These are phyloP conservation scores for Scheffersomyces spartinae DNA, from an alignment of 805 yeast genomes.

Conservation along the genomic window DNA sequence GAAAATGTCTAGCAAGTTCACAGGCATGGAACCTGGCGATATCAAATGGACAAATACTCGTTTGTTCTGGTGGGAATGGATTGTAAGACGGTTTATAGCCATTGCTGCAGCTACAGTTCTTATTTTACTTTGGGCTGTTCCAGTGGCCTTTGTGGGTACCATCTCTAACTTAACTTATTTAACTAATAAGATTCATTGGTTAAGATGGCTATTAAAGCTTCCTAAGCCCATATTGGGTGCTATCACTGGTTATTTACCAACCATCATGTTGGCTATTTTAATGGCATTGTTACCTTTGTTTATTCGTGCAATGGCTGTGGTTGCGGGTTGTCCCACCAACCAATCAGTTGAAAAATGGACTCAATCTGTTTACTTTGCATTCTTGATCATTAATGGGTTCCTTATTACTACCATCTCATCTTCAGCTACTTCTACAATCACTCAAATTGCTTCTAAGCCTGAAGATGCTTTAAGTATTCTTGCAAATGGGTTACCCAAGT, in stretches of 20 bases:
- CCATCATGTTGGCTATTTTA: constrained; percentile 49
- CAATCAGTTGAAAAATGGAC: constrained; percentile 54
- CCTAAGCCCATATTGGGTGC: constrained; percentile 48
- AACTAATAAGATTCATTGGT: constrained; percentile 43
- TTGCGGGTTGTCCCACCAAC: constrained; percentile 44
- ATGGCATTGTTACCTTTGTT: constrained; percentile 58
- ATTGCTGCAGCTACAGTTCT: constrained; percentile 41
- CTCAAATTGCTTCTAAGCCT: constrained; percentile 50
- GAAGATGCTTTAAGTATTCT: constrained; percentile 43
- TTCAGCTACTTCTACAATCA: constrained; percentile 57
- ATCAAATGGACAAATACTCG: constrained; percentile 65
- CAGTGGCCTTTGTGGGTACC: constrained; percentile 70
- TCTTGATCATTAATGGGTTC: constrained; percentile 62
- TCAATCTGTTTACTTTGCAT: constrained; percentile 58
- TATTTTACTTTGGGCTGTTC: constrained; percentile 61
- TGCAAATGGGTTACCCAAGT: constrained; percentile 59
- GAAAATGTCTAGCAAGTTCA: constrained; percentile 45
- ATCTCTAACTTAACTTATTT: constrained; percentile 56
- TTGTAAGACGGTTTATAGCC: constrained; percentile 42
- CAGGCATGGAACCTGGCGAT: constrained; percentile 55
- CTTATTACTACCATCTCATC: constrained; percentile 61
- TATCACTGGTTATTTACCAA: constrained; percentile 59
- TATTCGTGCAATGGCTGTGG: constrained; percentile 50
- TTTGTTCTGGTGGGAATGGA: constrained; percentile 70
- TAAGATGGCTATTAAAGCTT: constrained; percentile 43